Percentiles rank a stretch among this genome's conserved stretches.
These are phyloP conservation scores for Kalmusia sp. DNA, from an alignment of 2,329 filamentous ascomycete species.

Conservation along the genomic window DNA sequence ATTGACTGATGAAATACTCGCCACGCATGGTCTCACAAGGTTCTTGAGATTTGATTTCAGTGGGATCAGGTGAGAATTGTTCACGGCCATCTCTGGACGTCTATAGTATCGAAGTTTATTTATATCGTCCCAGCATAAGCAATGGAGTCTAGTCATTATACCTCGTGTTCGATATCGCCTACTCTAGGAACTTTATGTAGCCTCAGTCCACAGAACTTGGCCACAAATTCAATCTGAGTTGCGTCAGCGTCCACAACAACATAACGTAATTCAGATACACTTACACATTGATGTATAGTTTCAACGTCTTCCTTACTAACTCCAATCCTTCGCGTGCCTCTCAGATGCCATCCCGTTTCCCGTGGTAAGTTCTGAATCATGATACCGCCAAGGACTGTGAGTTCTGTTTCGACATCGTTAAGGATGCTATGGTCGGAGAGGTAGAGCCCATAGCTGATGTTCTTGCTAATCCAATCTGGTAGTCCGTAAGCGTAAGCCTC, in stretches of 20 bases:
- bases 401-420: slow-evolving; percentile 61
- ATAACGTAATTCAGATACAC: slow-evolving; percentile 4
- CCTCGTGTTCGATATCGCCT: slow-evolving; percentile 42
- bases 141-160: slow-evolving; percentile 15
- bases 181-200: slow-evolving; percentile 39
- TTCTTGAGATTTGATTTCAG: too few relatives aligned
- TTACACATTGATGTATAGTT: slow-evolving; percentile 50
- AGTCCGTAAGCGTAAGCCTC: slow-evolving; percentile 3
- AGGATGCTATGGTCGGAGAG: slow-evolving; percentile 64
- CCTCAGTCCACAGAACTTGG: slow-evolving; percentile 33
- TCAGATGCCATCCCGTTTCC: slow-evolving; percentile 64
- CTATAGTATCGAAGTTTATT: neutral
- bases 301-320: slow-evolving; percentile 55
- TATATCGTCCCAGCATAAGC: too few relatives aligned
- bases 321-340: slow-evolving; percentile 58
- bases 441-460: slow-evolving; percentile 67
- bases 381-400: slow-evolving; percentile 62
- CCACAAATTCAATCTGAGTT: slow-evolving; percentile 38
- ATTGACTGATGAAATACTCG: too few relatives aligned
- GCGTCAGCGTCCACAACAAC: slow-evolving; percentile 10
- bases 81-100: too few relatives aligned
- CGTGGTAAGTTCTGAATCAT: slow-evolving; percentile 64
- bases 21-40: too few relatives aligned
- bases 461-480: slow-evolving; percentile 57
- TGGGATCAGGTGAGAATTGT: too few relatives aligned